A percentile compares a stretch with the other conserved stretches of the same genome.
These are phyloP conservation scores for Astragalus membranaceus DNA, from an alignment of 306 rosid species.

Conservation along the genomic window DNA sequence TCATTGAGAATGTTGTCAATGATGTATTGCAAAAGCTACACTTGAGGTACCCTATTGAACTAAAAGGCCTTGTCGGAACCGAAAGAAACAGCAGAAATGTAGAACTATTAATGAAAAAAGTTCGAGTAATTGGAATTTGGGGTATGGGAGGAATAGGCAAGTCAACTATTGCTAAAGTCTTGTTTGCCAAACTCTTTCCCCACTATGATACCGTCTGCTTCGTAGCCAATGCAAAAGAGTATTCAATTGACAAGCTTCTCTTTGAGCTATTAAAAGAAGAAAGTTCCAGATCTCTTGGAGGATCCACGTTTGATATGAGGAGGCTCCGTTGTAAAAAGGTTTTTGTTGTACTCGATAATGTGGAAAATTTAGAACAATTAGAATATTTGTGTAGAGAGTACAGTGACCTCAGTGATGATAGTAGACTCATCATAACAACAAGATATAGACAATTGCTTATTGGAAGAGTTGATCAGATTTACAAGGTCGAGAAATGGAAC, in stretches of 20 bases:
- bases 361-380: neutral
- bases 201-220: slow-evolving; percentile 2
- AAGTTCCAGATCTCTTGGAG: neutral
- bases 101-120: neutral
- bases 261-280: neutral
- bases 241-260: neutral
- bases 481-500: neutral
- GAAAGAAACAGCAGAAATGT: neutral
- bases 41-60: neutral
- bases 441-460: neutral
- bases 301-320: neutral
- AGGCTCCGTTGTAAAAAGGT: neutral
- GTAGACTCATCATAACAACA: slow-evolving; percentile 18
- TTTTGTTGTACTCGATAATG: slow-evolving; percentile 19
- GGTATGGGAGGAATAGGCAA: slow-evolving; percentile 30
- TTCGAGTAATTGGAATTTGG: slow-evolving; percentile 23
- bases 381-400: neutral
- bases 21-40: neutral
- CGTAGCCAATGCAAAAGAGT: neutral
- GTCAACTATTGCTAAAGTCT: slow-evolving; percentile 18
- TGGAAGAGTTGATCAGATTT: neutral
- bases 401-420: neutral
- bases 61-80: neutral
- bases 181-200: slow-evolving; percentile 8
- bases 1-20: neutral